A percentile compares a stretch with the other conserved stretches of the same genome.
Evolutionary conservation across 2,329 filamentous ascomycete species (phyloP).

Genomic region (Fusarium sororula): DNA sequence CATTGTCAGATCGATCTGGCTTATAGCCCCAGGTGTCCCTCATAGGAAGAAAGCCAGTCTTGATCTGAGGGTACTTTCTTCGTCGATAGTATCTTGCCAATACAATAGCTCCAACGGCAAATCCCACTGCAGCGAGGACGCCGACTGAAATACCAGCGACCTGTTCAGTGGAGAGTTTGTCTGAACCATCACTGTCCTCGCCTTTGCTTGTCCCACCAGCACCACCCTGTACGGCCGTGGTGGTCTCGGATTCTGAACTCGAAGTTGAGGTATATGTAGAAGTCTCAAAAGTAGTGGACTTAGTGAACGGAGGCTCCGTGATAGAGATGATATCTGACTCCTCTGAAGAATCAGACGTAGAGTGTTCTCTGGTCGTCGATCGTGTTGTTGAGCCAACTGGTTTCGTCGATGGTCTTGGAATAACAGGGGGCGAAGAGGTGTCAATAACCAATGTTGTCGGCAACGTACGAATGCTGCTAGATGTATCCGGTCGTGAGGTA

Average conservation of each 20-base stretch:
- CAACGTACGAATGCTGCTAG: constrained; percentile 30
- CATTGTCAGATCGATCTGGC: constrained; percentile 40
- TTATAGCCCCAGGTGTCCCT: constrained; percentile 51
- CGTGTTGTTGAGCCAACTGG: background rate
- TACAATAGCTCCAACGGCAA: constrained; percentile 60
- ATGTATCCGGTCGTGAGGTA: constrained; percentile 3
- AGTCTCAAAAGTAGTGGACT: constrained; percentile 6
- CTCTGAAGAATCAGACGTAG: background rate
- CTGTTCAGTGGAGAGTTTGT: constrained; percentile 52
- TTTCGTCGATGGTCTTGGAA: constrained; percentile 22
- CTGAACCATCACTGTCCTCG: constrained; percentile 15
- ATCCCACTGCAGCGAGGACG: constrained; percentile 56
- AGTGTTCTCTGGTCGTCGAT: constrained; percentile 2
- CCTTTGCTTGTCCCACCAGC: constrained; percentile 21
- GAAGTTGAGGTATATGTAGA: constrained; percentile 11
- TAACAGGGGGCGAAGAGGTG: constrained; percentile 35
- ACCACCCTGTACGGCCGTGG: constrained; percentile 25
- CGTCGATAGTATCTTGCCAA: constrained; percentile 54
- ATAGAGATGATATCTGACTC: constrained; percentile 14
- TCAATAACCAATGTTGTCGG: constrained; percentile 44
- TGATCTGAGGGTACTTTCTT: constrained; percentile 49
- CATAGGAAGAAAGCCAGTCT: constrained; percentile 50
- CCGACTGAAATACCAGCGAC: constrained; percentile 69
- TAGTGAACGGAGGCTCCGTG: constrained; percentile 19
- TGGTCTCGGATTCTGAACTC: constrained; percentile 21